A percentile compares a stretch with the other conserved stretches of the same genome.
Evolutionary conservation across 83 land plant genomes (phyloP).

Genomic region (Thuja plicata): DNA sequence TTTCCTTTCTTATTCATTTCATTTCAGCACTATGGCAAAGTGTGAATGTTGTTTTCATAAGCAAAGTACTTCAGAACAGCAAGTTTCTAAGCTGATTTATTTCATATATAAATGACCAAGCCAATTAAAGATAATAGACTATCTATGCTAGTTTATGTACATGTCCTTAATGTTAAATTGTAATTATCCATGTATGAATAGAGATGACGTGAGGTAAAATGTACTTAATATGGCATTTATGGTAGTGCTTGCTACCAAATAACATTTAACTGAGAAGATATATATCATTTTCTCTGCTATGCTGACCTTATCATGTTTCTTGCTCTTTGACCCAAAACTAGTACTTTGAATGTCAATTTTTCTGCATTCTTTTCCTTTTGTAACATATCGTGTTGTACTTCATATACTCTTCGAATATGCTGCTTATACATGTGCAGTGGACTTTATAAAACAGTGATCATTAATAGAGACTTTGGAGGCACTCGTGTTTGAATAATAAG

Average conservation of each 20-base stretch:
- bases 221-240: neutral
- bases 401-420: neutral
- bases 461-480: neutral
- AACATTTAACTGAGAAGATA: neutral
- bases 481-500: neutral
- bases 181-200: too few species aligned
- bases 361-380: neutral
- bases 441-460: neutral
- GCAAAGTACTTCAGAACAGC: neutral
- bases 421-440: neutral
- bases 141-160: neutral
- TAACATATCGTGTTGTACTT: neutral
- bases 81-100: neutral
- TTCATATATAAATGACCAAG: neutral
- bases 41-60: neutral
- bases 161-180: neutral
- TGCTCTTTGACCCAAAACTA: neutral
- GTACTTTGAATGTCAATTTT: neutral
- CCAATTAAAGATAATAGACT: neutral
- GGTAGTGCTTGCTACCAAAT: neutral
- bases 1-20: neutral
- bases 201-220: neutral
- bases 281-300: neutral
- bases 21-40: neutral
- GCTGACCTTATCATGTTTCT: neutral